Evolutionary conservation across 805 yeast species (phyloP), one percentile per base, ranked within the genome.

Genomic region (Brettanomyces custersianus): DNA sequence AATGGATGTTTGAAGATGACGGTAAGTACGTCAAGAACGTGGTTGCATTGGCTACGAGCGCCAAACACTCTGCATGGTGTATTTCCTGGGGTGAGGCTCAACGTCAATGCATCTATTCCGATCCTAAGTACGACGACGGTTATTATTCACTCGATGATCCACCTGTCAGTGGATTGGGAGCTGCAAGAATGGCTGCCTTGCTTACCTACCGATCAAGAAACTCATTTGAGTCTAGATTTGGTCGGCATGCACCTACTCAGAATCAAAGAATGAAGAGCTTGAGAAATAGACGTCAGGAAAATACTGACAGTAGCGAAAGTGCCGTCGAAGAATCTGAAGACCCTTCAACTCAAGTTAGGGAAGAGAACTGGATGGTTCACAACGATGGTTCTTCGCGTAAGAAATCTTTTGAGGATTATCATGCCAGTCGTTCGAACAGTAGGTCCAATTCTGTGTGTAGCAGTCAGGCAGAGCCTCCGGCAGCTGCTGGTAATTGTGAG

Each of bases 71-170:
- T 2, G 98, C 98, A 0, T 92, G 98, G 98, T 92, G 97, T 46
- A 92, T 92, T 28, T 84, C 95, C 4, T 92, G 98, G 98, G 90
- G 94, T 37, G 98, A 92, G 54, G 94, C 98, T 2, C 98, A 92
- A 60, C 72, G 98, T 48, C 98, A 92, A 56, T 78, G 95, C 43
- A 86, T 92, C 20, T 92, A 88, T 59, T 80, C 95, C 10, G 98
- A 92, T 55, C 97, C 97, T 8, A 81, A 82, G 52, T 92, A 87
- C 56, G 68, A 73, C 38, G 96, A 88, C 51, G 98, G 98, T 2
- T 87, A 84, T 59, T 90, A 85, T 54, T 62, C 76, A 10, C 63
- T 72, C 22, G 70, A 72, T n/a, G 85, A 80, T 38, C 94, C 87
- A 4, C 98, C 98, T 3, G 65, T 65, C 18, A 70, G 78, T 8